A percentile compares a stretch with the other conserved stretches of the same genome.
Evolutionary conservation across 164 flowering plant species (phyloP).

Genomic region (Magnolia kwangsiensis): DNA sequence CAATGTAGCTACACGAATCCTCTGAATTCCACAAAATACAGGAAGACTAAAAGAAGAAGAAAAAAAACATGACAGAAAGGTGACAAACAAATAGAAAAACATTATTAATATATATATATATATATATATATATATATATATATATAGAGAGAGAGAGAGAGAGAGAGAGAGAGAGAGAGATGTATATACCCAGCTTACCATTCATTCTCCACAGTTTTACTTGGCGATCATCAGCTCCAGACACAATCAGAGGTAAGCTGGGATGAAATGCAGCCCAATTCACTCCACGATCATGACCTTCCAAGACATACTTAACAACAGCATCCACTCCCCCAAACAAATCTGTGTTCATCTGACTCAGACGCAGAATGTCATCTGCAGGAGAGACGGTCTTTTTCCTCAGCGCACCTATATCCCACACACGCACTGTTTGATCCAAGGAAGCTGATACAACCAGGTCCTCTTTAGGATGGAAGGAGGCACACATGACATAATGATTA

Average conservation of each 20-base stretch:
- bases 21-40: neutral
- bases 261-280: conserved; percentile 98
- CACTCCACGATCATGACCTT: conserved; percentile 83
- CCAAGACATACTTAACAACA: conserved; percentile 89
- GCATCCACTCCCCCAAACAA: conserved; percentile 95
- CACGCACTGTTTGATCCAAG: conserved; percentile 89
- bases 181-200: conserved; percentile 57
- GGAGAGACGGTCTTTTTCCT: conserved; percentile 82
- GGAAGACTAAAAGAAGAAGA: neutral
- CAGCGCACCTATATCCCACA: conserved; percentile 90
- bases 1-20: neutral
- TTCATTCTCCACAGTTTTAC: conserved; percentile 97
- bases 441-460: conserved; percentile 94
- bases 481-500: conserved; percentile 89
- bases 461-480: conserved; percentile 86
- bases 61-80: neutral
- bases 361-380: conserved; percentile 74
- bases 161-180: too few species aligned
- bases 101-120: too few species aligned
- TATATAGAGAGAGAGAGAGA: too few species aligned
- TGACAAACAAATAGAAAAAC: too few species aligned
- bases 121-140: too few species aligned
- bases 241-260: conserved; percentile 68
- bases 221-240: conserved; percentile 97
- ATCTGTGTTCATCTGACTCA: conserved; percentile 89